Evolutionary conservation across 345 rosid genomes (phyloP).

Genomic region (Salix dunnii): DNA sequence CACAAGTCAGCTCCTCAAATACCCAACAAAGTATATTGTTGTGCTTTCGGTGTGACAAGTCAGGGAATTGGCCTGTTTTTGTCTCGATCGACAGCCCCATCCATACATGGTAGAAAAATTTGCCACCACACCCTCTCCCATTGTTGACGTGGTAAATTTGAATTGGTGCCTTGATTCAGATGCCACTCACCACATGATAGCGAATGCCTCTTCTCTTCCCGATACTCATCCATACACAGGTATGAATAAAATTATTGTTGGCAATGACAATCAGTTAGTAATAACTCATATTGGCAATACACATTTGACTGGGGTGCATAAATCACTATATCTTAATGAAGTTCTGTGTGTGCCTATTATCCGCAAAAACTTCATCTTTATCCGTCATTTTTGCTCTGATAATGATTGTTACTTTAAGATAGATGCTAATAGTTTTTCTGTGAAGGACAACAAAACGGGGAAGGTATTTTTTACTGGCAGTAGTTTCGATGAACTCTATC

Average conservation of each 20-base stretch:
- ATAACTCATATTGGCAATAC: neutral
- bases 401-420: neutral
- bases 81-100: neutral
- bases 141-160: no score
- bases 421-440: no score
- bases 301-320: accelerated
- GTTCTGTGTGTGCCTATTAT: neutral
- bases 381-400: neutral
- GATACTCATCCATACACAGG: neutral
- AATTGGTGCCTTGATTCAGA: neutral
- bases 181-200: neutral
- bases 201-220: neutral
- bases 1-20: no score
- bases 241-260: no score
- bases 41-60: no score
- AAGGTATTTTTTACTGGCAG: neutral
- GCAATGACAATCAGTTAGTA: neutral
- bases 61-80: neutral
- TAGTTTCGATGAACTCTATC: neutral
- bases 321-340: neutral
- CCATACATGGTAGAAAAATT: neutral
- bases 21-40: no score
- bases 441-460: neutral
- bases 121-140: neutral
- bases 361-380: accelerated